Conservation (phyloP, 495 filamentous ascomycete species). For the Lindgomyces ingoldianus region DNA sequence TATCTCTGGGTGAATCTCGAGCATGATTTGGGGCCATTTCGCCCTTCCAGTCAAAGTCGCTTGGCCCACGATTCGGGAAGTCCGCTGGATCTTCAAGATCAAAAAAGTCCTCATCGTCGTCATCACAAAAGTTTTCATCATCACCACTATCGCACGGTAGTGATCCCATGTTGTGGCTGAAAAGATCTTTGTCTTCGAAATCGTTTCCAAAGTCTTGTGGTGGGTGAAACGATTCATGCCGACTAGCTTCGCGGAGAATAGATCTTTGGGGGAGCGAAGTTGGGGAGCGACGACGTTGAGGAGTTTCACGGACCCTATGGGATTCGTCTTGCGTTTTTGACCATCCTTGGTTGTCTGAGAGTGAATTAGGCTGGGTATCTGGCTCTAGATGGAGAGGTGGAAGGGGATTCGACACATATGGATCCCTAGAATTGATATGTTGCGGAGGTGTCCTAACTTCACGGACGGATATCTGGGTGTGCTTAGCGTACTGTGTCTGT, state of each 20-base stretch:
- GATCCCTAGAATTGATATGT: conserved; percentile 21
- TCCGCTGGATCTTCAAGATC: conserved; percentile 51
- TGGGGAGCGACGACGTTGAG: neutral
- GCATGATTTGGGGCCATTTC: conserved; percentile 9
- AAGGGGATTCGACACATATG: neutral
- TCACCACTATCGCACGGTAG: conserved; percentile 15
- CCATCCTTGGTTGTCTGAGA: neutral
- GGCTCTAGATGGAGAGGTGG: neutral
- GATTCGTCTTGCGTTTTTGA: neutral
- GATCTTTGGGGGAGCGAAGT: neutral
- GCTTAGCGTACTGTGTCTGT: conserved; percentile 37
- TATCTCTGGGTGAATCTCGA: conserved; percentile 39
- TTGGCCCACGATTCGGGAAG: conserved; percentile 53
- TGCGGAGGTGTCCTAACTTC: conserved; percentile 26
- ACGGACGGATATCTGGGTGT: conserved; percentile 21
- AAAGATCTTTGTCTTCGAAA: conserved; percentile 57
- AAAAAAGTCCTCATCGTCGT: conserved; percentile 34
- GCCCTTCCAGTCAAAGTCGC: conserved; percentile 35
- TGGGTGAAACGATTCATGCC: conserved; percentile 17
- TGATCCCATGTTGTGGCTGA: conserved; percentile 29
- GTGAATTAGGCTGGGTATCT: neutral
- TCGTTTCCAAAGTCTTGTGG: conserved; percentile 63
- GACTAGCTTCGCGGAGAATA: neutral
- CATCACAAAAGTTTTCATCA: conserved; percentile 27
- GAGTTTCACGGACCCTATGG: conserved; percentile 21